Conservation (phyloP, 2,329 filamentous ascomycete species). For the Nothopassalora personata region DNA sequence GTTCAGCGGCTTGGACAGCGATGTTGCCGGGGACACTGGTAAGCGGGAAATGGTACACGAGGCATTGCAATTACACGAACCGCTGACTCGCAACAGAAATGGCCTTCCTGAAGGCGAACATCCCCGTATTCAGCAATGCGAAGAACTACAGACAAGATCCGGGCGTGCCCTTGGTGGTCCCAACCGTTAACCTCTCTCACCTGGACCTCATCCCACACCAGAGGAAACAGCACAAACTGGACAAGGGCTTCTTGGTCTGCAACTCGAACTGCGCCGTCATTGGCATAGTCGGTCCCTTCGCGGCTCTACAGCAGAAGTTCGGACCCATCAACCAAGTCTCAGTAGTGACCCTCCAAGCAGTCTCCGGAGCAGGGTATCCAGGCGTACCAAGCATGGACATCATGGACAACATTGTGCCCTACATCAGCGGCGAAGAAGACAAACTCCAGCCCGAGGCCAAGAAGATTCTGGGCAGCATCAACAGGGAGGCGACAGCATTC, state of each 20-base stretch:
- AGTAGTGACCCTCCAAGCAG: constrained; percentile 91
- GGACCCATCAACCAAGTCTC: constrained; percentile 71
- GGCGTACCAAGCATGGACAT: constrained; percentile 93
- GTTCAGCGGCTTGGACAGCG: constrained; percentile 87
- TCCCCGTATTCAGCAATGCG: constrained; percentile 93
- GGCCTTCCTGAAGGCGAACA: constrained; percentile 81
- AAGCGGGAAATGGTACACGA: constrained; percentile 27
- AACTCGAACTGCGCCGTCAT: constrained; percentile 99
- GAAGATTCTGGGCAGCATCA: constrained; percentile 82
- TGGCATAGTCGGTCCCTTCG: constrained; percentile 89
- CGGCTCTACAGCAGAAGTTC: constrained; percentile 79
- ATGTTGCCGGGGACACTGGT: constrained; percentile 90
- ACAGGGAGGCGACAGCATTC: constrained; percentile 66
- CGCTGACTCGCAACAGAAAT: constrained; percentile 55
- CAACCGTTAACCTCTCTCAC: constrained; percentile 87
- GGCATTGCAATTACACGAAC: background rate
- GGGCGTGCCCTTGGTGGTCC: constrained; percentile 85
- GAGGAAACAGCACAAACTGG: constrained; percentile 63
- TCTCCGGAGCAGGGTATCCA: constrained; percentile 87
- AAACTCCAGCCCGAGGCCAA: constrained; percentile 92
- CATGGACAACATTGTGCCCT: constrained; percentile 92
- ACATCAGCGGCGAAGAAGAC: constrained; percentile 88
- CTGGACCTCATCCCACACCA: constrained; percentile 87
- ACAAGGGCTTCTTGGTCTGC: constrained; percentile 89
- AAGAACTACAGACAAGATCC: constrained; percentile 94